These are phyloP conservation scores for Rhodamnia rubescens DNA, from an alignment of 345 rosid species.

Conservation along the genomic window DNA sequence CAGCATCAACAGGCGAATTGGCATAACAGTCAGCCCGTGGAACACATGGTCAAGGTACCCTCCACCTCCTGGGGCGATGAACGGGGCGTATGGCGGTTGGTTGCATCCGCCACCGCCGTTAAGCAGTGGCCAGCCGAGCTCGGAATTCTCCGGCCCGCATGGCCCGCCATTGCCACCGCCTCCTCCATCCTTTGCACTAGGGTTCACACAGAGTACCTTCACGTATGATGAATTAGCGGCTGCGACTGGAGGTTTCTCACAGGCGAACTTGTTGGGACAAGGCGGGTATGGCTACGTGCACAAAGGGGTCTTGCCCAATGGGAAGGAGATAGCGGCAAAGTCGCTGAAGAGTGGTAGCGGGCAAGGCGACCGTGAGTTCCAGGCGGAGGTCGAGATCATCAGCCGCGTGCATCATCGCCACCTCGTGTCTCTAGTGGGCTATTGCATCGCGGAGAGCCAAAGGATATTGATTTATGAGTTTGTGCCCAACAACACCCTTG, in stretches of 20 bases:
- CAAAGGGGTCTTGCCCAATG: conserved; percentile 61
- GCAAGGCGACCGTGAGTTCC: conserved; percentile 74
- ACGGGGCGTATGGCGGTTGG: neutral
- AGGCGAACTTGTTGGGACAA: conserved; percentile 54
- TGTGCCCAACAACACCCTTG: conserved; percentile 63
- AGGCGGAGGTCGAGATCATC: conserved; percentile 85
- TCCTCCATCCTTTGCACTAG: conserved; percentile 34
- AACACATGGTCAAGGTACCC: conserved; percentile 1
- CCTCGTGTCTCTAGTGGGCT: conserved; percentile 86
- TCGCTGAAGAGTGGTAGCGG: conserved; percentile 70
- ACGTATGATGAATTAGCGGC: conserved; percentile 55
- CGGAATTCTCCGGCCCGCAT: conserved; percentile 28
- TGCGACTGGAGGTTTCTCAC: conserved; percentile 61
- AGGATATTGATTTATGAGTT: conserved; percentile 67
- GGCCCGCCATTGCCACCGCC: conserved; percentile 43
- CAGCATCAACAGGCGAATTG: conserved; percentile 17
- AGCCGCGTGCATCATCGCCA: conserved; percentile 94
- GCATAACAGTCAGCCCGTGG: neutral
- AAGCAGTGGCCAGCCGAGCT: conserved; percentile 31
- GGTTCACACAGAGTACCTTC: conserved; percentile 50
- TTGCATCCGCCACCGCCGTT: conserved; percentile 6
- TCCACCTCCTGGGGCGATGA: neutral
- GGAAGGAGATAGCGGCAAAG: conserved; percentile 84
- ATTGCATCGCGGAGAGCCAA: conserved; percentile 44
- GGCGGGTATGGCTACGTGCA: conserved; percentile 90